Evolutionary conservation across 768 basidiomycete genomes (phyloP), one percentile per base, ranked within the genome.

Genomic region (Boletus vinaceobasis): DNA sequence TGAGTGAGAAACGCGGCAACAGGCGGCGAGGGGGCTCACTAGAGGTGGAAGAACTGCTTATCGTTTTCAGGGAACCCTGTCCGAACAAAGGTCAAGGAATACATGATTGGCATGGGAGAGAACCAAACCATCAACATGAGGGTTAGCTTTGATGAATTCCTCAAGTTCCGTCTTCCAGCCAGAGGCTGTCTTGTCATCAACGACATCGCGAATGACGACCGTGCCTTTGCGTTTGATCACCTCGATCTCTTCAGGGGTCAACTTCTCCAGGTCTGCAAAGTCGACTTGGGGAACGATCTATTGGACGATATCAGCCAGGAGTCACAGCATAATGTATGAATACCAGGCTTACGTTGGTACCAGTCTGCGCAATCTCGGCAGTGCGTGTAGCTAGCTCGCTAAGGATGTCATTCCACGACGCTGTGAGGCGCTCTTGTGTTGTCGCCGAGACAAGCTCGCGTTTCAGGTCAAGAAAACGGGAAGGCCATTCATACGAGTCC

Each of bases 31-130:
- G 8, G 2, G 3, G 74, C 81, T 49, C 60, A 86, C 87, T 88
- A 88, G 46, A 89, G 79, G 62, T 83, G 73, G 70, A 85, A 88
- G 70, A 90, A 87, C 60, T 89, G 87, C 48, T 84, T 87, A 60
- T 88, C 71, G n/a, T 77, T 59, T 6, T 56, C 74, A 0, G 86
- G 85, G 32, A 75, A 50, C 17, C 85, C 84, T 86, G 39, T 17
- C 10, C 31, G 1, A 52, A 36, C 21, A 15, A 55, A 23, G 3
- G 44, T 47, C 48, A 23, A 27, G 35, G 4, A n/a, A n/a, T 2
- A n/a, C 8, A 4, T 7, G 10, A 10, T 35, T 15, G 7, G 8
- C 13, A 8, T 42, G 19, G 27, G 23, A 52, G 23, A 14, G 15
- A 14, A 40, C 8, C 58, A 17, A 19, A 81, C 85, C 87, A 64